A percentile compares a stretch with the other conserved stretches of the same genome.
Conservation (phyloP, 768 basidiomycete species). For the Leccinum aurantiacum region DNA sequence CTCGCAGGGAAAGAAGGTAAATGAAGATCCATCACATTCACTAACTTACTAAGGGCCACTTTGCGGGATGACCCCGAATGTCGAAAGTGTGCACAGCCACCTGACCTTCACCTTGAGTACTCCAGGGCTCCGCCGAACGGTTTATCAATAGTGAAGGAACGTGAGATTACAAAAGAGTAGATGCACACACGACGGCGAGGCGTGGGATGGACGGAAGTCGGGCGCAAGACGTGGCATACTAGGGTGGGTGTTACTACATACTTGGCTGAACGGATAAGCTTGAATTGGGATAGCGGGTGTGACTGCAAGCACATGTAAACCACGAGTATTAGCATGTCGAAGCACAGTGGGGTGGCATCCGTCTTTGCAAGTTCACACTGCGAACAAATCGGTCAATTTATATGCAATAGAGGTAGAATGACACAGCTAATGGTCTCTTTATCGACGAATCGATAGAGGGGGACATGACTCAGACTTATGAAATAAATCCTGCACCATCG, state of each 20-base stretch:
- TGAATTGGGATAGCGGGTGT: neutral
- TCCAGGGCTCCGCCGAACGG: constrained; percentile 59
- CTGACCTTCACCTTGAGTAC: constrained; percentile 45
- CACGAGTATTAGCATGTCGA: constrained; percentile 32
- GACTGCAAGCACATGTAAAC: constrained; percentile 41
- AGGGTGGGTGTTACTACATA: constrained; percentile 39
- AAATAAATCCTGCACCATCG: constrained; percentile 57
- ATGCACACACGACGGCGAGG: constrained; percentile 57
- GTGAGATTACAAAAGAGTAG: constrained; percentile 63
- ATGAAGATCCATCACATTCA: neutral
- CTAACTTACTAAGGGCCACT: neutral
- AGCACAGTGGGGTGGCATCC: constrained; percentile 54
- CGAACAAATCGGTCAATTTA: constrained; percentile 48
- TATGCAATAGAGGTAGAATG: neutral
- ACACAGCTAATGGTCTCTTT: neutral
- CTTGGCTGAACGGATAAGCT: neutral
- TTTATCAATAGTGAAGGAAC: constrained; percentile 53
- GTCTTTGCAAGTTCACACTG: constrained; percentile 51
- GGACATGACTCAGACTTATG: constrained; percentile 44
- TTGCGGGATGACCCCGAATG: constrained; percentile 14
- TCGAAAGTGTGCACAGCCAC: constrained; percentile 44
- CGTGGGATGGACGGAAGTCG: constrained; percentile 71
- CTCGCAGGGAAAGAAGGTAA: neutral
- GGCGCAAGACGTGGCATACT: constrained; percentile 82
- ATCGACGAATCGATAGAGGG: constrained; percentile 66